Evolutionary conservation across 2,329 filamentous ascomycete species (phyloP).

Genomic region (Magnaporthiopsis rhizophila): DNA sequence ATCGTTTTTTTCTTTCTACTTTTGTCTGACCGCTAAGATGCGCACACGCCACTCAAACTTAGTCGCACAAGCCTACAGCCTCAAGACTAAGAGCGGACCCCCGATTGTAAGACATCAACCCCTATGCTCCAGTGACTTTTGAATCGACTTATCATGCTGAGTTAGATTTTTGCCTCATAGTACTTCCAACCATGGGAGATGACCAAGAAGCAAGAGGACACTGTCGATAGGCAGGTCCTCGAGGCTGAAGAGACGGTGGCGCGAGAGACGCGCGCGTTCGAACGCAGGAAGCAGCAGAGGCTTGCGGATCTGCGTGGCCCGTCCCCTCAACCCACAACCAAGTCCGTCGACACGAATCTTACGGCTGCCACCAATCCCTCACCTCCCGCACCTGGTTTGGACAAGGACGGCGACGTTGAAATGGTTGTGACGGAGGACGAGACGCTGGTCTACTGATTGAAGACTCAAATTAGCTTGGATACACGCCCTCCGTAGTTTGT

Average conservation of each 20-base stretch:
- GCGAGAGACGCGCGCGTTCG: conserved; percentile 57
- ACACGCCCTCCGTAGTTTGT: neutral
- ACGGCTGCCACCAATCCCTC: conserved; percentile 26
- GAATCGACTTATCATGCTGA: neutral
- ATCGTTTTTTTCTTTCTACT: neutral
- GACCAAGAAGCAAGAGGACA: conserved; percentile 58
- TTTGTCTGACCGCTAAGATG: conserved; percentile 50
- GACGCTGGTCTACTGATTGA: conserved; percentile 73
- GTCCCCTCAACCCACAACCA: conserved; percentile 8
- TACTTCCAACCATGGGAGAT: conserved; percentile 83
- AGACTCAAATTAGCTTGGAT: neutral
- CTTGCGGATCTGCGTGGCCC: conserved; percentile 27
- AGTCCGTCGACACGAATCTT: conserved; percentile 23
- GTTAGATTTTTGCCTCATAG: conserved; percentile 32
- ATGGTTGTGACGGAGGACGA: conserved; percentile 83
- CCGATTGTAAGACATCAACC: conserved; percentile 53
- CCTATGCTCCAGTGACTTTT: neutral
- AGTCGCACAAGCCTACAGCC: conserved; percentile 61
- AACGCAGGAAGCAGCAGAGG: conserved; percentile 35
- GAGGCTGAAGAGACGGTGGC: conserved; percentile 56
- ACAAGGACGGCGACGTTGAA: conserved; percentile 55
- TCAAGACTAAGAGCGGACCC: conserved; percentile 65
- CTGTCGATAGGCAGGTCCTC: conserved; percentile 62
- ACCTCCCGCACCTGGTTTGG: conserved; percentile 15
- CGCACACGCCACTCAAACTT: conserved; percentile 64